Evolutionary conservation across 352 stramenopile genomes (phyloP).

Genomic region (Pythium vanterpoolii): DNA sequence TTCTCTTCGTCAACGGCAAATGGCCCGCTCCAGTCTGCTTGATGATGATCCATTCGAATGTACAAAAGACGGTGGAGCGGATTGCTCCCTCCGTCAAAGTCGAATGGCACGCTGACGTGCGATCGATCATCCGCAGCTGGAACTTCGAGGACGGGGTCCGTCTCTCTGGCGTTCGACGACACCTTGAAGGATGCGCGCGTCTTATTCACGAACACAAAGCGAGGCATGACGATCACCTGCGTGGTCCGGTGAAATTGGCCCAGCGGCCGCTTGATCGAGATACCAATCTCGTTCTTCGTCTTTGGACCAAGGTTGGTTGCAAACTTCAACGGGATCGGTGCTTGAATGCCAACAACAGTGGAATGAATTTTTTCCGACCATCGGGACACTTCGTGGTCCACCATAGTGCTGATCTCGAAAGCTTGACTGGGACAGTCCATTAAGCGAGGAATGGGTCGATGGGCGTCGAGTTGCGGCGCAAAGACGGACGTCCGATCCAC

Average conservation of each 20-base stretch:
- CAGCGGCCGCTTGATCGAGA: conserved; percentile 81
- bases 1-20: conserved; percentile 84
- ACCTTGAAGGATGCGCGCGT: conserved; percentile 72
- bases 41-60: conserved; percentile 71
- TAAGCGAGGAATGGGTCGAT: conserved; percentile 65
- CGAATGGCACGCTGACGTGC: conserved; percentile 41
- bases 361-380: conserved; percentile 89
- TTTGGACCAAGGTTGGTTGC: conserved; percentile 60
- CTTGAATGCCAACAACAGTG: conserved; percentile 81
- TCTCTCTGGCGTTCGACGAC: conserved; percentile 60
- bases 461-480: conserved; percentile 59
- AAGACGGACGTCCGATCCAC: conserved; percentile 36
- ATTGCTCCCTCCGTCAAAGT: conserved; percentile 64
- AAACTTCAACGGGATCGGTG: conserved; percentile 77
- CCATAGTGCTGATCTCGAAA: conserved; percentile 86
- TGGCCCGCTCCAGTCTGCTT: conserved; percentile 75
- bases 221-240: conserved; percentile 81
- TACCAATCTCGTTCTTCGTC: conserved; percentile 74
- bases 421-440: conserved; percentile 83
- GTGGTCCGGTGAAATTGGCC: conserved; percentile 87
- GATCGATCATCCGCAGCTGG: conserved; percentile 18
- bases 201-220: conserved; percentile 88
- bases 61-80: conserved; percentile 55
- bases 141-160: conserved; percentile 64
- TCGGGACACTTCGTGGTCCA: conserved; percentile 75